phyloP scores from a whole-genome alignment of 2,329 filamentous ascomycete species.

The Hypoxylon sp. region DNA sequence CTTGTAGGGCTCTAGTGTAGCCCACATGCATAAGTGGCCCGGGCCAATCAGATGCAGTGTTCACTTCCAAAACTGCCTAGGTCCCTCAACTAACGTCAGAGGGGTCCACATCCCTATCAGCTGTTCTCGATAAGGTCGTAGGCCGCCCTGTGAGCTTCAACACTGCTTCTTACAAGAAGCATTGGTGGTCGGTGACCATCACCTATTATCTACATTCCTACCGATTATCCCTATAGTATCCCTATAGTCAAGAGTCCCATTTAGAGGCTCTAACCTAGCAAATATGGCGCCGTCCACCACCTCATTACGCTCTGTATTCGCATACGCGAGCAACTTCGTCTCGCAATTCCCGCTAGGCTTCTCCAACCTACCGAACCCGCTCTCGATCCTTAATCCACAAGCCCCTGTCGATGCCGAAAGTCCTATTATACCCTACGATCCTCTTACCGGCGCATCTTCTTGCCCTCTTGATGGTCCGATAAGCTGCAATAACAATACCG shows the following conservation, averaged over 20 bases:
- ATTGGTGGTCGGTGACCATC: slow-evolving; percentile 2
- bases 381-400: slow-evolving; percentile 42
- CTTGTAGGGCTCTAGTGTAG: neutral
- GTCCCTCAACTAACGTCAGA: slow-evolving; percentile 31
- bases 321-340: slow-evolving; percentile 55
- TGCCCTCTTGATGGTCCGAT: slow-evolving; percentile 60
- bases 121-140: slow-evolving; percentile 21
- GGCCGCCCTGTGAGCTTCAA: slow-evolving; percentile 2
- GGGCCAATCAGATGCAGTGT: slow-evolving; percentile 26
- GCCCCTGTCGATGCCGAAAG: slow-evolving; percentile 33
- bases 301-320: slow-evolving; percentile 54
- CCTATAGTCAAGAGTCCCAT: neutral
- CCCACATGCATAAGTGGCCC: slow-evolving; percentile 8
- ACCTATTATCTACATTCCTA: slow-evolving; percentile 6
- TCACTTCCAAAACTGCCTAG: slow-evolving; percentile 12
- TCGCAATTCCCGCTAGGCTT: slow-evolving; percentile 53
- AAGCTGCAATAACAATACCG: slow-evolving; percentile 59
- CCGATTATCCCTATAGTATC: slow-evolving; percentile 8
- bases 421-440: slow-evolving; percentile 54
- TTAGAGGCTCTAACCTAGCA: neutral
- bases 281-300: slow-evolving; percentile 46
- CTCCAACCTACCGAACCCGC: slow-evolving; percentile 46
- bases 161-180: slow-evolving; percentile 15
- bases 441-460: slow-evolving; percentile 56
- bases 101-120: slow-evolving; percentile 16